Base-by-base conservation (phyloP, 2,329 filamentous ascomycete genomes). In the Aureobasidium sp. region DNA sequence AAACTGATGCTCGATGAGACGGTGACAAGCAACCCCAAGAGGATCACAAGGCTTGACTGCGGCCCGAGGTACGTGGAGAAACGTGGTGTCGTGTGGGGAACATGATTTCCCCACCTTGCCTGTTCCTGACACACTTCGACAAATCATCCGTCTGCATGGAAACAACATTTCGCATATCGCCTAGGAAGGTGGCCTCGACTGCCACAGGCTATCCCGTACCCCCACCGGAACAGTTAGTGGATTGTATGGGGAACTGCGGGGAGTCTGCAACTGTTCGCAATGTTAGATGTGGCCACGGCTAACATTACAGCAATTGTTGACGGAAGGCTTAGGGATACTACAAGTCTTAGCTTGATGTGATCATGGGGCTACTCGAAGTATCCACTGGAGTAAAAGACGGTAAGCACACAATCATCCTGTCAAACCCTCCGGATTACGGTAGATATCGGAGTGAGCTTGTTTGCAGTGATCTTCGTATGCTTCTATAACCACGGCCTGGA, bases 21-120 rank as follows among this genome's bases (percentile, higher is more conserved):
- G 38, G 10, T 35, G 33, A 8, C 27, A 23, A 55, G 27, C 25
- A 6, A 23, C 37, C 37, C 51, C 51, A 43, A 23, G 29, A 55
- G 37, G 27, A 55, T 37, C n/a, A 21, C 51, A 33, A 55, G 51
- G 37, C 51, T 55, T 43, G 51, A 55, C 25, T 55, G 51, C 51
- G 51, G 51, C 15, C 37, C 51, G 51, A 53, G 49, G 35, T 33
- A 29, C 51, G 38, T 55, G 51, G 51, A 55, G 38, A 55, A 55
- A 43, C 19, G 38, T 43, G 51, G 25, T 19, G 25, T 25, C 17
- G 21, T 49, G 46, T 53, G 51, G 51, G 51, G 37, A 55, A 55
- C n/a, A 17, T 19, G 51, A 55, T 31, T 43, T n/a, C n/a, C 27
- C 27, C 27, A 29, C 4, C 9, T 29, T 29, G 17, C 38, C 51